A percentile compares a stretch with the other conserved stretches of the same genome.
phyloP scores from a whole-genome alignment of 2,329 filamentous ascomycete genomes.

The Elsinoe batatas region DNA sequence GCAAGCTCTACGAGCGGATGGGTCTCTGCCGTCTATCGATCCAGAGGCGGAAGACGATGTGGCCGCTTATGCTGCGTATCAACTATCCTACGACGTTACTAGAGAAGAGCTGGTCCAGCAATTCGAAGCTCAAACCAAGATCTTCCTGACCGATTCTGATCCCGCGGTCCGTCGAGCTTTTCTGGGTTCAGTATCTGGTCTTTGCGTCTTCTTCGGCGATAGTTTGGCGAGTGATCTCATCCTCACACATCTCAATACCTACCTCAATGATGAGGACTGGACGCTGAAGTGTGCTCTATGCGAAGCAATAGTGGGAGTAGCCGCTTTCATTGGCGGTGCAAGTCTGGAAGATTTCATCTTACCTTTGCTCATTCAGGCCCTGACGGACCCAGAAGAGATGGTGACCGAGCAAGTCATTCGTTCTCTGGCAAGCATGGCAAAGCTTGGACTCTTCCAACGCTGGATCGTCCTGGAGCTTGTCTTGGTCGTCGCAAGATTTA shows the following conservation, averaged over 20 bases:
- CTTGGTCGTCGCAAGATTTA: conserved; percentile 71
- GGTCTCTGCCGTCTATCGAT: conserved; percentile 65
- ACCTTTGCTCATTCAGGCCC: conserved; percentile 87
- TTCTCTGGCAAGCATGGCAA: conserved; percentile 78
- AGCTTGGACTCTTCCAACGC: conserved; percentile 76
- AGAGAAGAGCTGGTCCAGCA: conserved; percentile 69
- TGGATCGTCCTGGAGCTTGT: conserved; percentile 80
- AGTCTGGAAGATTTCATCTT: conserved; percentile 92
- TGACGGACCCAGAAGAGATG: conserved; percentile 87
- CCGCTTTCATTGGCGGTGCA: conserved; percentile 77
- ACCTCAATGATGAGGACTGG: conserved; percentile 94
- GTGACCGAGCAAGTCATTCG: conserved; percentile 86
- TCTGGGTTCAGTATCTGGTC: conserved; percentile 76
- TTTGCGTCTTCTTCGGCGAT: conserved; percentile 92
- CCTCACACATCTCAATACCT: conserved; percentile 90
- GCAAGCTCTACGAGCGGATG: conserved; percentile 74
- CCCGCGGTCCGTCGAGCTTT: conserved; percentile 83
- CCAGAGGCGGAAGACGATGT: conserved; percentile 69
- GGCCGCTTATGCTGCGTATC: conserved; percentile 58
- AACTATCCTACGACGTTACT: conserved; percentile 80
- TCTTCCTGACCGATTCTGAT: conserved; percentile 77
- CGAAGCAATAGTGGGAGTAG: conserved; percentile 86
- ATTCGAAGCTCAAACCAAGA: conserved; percentile 82
- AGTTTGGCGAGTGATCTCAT: conserved; percentile 93
- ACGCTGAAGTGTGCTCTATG: conserved; percentile 95